Conservation (phyloP, 805 yeast species). For the Starmerella davenportii region DNA sequence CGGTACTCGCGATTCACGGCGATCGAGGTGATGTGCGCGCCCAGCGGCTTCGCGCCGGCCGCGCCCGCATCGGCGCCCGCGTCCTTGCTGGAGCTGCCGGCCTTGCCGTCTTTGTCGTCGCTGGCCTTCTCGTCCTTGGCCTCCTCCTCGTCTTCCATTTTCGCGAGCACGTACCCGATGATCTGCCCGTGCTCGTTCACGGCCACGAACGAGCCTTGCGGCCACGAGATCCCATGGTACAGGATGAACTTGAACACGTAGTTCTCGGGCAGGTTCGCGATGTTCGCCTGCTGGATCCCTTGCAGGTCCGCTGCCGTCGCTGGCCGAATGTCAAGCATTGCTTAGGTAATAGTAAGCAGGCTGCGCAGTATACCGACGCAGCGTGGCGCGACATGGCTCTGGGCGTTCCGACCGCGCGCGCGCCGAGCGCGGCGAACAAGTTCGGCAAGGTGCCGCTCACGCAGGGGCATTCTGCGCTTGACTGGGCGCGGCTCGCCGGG, state of each 20-base stretch:
- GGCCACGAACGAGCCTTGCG: slow-evolving; percentile 92
- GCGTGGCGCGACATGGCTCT: too few relatives aligned
- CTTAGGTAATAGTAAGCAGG: not conserved
- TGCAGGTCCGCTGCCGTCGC: slow-evolving; percentile 77
- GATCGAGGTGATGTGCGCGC: slow-evolving; percentile 86
- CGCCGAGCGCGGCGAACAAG: not conserved
- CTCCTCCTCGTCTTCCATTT: slow-evolving; percentile 72
- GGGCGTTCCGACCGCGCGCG: not conserved
- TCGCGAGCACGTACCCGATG: slow-evolving; percentile 91
- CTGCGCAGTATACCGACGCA: slow-evolving; percentile 18
- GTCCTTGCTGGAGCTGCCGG: not conserved
- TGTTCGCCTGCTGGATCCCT: slow-evolving; percentile 89
- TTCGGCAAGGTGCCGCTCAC: slow-evolving; percentile 35
- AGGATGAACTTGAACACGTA: slow-evolving; percentile 81
- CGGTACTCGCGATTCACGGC: slow-evolving; percentile 92
- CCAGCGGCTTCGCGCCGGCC: slow-evolving; percentile 19
- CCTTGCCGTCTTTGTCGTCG: not conserved
- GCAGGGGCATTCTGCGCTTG: slow-evolving; percentile 75
- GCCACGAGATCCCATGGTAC: slow-evolving; percentile 92
- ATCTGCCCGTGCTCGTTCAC: slow-evolving; percentile 51
- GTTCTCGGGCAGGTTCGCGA: slow-evolving; percentile 86
- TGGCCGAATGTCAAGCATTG: slow-evolving; percentile 55
- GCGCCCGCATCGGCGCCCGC: not conserved
- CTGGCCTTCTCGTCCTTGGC: slow-evolving; percentile 14
- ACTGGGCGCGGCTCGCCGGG: slow-evolving; percentile 43